Evolutionary conservation across 2,329 filamentous ascomycete genomes (phyloP).

Genomic region (Cladosporium austrohemisphaericum): DNA sequence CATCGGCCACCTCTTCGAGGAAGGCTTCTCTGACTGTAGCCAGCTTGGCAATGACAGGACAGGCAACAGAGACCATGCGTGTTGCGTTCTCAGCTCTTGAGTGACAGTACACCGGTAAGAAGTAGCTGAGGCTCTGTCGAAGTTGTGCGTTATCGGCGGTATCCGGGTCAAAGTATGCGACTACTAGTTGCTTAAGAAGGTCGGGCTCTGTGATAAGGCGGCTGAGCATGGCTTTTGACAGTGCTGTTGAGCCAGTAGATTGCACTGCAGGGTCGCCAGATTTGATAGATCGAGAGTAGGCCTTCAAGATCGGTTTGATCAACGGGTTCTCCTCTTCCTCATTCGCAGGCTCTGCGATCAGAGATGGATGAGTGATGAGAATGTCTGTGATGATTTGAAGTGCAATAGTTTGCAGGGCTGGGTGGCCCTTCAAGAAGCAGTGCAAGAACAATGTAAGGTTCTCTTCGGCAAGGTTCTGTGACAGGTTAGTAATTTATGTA

Average conservation of each 20-base stretch:
- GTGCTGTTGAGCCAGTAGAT: constrained; percentile 72
- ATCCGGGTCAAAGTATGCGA: constrained; percentile 83
- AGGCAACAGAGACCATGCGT: constrained; percentile 70
- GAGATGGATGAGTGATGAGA: constrained; percentile 78
- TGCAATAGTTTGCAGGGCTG: constrained; percentile 82
- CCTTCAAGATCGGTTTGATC: constrained; percentile 68
- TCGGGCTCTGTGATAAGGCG: constrained; percentile 68
- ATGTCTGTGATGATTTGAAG: constrained; percentile 92
- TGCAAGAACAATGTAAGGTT: constrained; percentile 65
- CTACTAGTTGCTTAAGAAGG: constrained; percentile 77
- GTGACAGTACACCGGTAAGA: constrained; percentile 91
- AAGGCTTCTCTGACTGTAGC: constrained; percentile 35
- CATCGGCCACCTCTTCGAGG: constrained; percentile 48
- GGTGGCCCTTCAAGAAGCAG: constrained; percentile 90
- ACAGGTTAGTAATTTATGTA: constrained; percentile 12
- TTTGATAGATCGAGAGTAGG: constrained; percentile 79
- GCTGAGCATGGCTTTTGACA: constrained; percentile 81
- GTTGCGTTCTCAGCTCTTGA: constrained; percentile 77
- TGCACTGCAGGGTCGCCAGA: constrained; percentile 71
- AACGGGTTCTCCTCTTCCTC: constrained; percentile 41
- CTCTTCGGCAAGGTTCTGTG: constrained; percentile 14
- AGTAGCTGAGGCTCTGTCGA: constrained; percentile 84
- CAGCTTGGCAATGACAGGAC: constrained; percentile 71
- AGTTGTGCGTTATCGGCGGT: constrained; percentile 76
- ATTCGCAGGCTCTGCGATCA: constrained; percentile 57